These are phyloP conservation scores for Clarireedia monteithiana DNA, from an alignment of 2,329 filamentous ascomycete species.

Conservation along the genomic window DNA sequence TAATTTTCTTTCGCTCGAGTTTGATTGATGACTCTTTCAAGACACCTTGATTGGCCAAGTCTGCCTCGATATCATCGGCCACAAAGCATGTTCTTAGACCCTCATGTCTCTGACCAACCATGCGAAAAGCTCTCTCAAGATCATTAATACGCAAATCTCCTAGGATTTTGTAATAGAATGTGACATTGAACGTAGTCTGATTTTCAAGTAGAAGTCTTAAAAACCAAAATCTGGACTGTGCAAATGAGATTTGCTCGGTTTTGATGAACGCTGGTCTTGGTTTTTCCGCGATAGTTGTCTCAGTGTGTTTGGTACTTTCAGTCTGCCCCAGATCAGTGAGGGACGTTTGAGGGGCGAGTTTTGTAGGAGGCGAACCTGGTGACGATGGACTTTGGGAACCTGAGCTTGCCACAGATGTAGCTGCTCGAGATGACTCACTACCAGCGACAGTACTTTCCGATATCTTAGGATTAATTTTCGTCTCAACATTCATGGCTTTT, in stretches of 20 bases:
- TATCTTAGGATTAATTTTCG: too few relatives aligned
- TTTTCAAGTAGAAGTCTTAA: conserved; percentile 19
- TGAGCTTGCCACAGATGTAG: too few relatives aligned
- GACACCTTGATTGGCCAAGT: conserved; percentile 9
- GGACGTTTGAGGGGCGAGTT: neutral
- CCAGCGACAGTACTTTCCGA: too few relatives aligned
- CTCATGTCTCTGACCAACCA: conserved; percentile 22
- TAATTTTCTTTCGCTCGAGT: neutral
- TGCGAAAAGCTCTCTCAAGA: conserved; percentile 18
- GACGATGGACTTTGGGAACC: too few relatives aligned
- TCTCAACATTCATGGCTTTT: too few relatives aligned
- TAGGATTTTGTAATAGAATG: conserved; percentile 13
- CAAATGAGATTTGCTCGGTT: conserved; percentile 10
- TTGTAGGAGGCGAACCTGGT: too few relatives aligned
- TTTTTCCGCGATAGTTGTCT: neutral
- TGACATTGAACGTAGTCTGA: conserved; percentile 22
- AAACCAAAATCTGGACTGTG: conserved; percentile 23
- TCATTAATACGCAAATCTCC: conserved; percentile 18
- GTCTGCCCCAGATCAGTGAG: neutral
- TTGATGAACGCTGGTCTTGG: neutral
- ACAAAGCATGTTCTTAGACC: conserved; percentile 23
- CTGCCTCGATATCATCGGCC: neutral
- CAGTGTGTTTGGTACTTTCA: neutral
- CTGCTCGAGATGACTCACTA: too few relatives aligned
- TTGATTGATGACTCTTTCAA: neutral